Evolutionary conservation across 2,329 filamentous ascomycete genomes (phyloP).

Genomic region (Diaporthe ampelina): DNA sequence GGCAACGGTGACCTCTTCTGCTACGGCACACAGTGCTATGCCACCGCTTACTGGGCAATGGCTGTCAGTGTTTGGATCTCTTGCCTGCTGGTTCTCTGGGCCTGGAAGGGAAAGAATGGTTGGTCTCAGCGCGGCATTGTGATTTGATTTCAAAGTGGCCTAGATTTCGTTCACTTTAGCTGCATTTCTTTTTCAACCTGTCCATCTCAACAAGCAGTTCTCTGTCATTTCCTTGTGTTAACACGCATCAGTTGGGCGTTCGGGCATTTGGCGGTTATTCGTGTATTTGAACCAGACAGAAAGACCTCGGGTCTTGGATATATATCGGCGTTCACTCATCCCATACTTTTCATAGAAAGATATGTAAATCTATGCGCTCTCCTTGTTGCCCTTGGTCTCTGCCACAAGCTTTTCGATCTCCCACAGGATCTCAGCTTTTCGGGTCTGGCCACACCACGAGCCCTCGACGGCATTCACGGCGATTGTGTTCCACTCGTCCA

Average conservation of each 20-base stretch:
- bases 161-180: neutral
- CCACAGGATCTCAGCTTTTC: conserved; percentile 71
- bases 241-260: conserved; percentile 35
- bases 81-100: conserved; percentile 78
- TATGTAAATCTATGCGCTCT: conserved; percentile 30
- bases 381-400: conserved; percentile 44
- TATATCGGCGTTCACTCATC: neutral
- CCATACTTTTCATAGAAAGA: neutral
- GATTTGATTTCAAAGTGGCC: conserved; percentile 53
- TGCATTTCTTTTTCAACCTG: neutral
- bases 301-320: neutral
- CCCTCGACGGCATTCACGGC: conserved; percentile 71
- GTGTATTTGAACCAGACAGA: neutral
- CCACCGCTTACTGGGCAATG: conserved; percentile 87
- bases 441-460: conserved; percentile 77
- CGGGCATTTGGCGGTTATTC: neutral
- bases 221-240: neutral
- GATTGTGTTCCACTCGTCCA: conserved; percentile 77
- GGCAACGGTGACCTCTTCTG: conserved; percentile 73
- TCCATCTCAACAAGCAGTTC: neutral
- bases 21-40: conserved; percentile 86
- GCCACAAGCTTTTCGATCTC: conserved; percentile 57
- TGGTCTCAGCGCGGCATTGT: conserved; percentile 85
- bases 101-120: conserved; percentile 83
- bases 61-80: conserved; percentile 84